Base-by-base conservation (phyloP, 208 protist species). In the Trypanosoma rangeli region DNA sequence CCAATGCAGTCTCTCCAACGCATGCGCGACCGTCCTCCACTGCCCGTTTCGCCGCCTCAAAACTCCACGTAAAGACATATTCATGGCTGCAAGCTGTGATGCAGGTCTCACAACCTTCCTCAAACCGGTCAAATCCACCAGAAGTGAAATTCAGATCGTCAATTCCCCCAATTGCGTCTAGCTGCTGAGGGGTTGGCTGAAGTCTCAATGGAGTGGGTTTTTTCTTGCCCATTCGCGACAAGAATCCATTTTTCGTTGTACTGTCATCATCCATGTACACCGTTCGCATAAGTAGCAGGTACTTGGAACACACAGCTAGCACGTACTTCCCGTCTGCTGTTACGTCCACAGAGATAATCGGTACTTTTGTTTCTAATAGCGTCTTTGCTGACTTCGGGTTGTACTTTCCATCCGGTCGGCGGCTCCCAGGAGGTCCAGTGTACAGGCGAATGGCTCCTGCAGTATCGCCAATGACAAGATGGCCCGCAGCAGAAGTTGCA, bases 381-480 rank as follows among this genome's bases (percentile, higher is more conserved):
- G 83, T 91, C 70, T 88, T 88, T 33, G 83, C 83, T 13, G 78
- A 44, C 61, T 91, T 88, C 13, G 83, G 80, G 49, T 84, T 80
- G 70, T 76, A 77, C 13, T 69, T 77, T 18, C 83, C 80, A 35
- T 60, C 61, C 18, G 54, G 54, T 54, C 80, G 80, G 52, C 83
- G 83, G 4, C 78, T 76, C 3, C 80, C 82, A 26, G 86, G 86
- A 1, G 83, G 80, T 1, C 83, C 86, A 20, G 72, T 83, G 72
- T 88, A 91, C 16, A 91, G 78, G 52, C 86, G 86, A 50, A 91
- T 74, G 65, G 31, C 81, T 49, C 86, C 86, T 46, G n/a, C 35
- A 16, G 57, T 53, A 62, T 87, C 82, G 28, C 86, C 86, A 61
- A 83, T 85, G 24, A 79, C 86, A 53, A 91, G 76, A 73, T 88